Evolutionary conservation across 2,329 filamentous ascomycete species (phyloP), one percentile per base, ranked within the genome.

Genomic region (Arthrobotrys iridis): DNA sequence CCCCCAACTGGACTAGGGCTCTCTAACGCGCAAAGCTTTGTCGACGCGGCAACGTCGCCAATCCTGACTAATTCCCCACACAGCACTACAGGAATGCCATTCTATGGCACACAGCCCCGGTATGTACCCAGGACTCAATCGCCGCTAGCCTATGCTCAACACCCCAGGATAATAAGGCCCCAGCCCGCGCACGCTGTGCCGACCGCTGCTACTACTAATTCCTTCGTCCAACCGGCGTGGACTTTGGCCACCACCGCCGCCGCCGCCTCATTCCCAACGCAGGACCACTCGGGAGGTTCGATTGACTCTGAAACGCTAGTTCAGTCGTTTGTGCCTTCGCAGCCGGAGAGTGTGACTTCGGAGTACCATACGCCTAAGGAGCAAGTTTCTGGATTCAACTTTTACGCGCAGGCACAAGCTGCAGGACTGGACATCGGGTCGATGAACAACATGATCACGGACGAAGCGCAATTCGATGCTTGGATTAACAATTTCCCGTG

Each of bases 321-420:
- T 20, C 46, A 57, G 24, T 30, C 57, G 18, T 66, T 58, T 52
- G 59, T n/a, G 37, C 24, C 40, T 2, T 37, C 62, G 30, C 68
- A 65, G 10, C 50, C 50, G 37, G 60, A 74, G 28, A 30, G 55
- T n/a, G 40, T 58, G 7, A 48, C 50, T 26, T 41, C 62, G n/a
- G 68, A 66, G 50, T 74, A 74, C 15, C 52, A 60, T 30, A 67
- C 63, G 13, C 71, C 71, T n/a, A 58, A 43, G 30, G 71, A 75
- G 37, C 35, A 75, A 59, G 22, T 41, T 18, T 35, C 65, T 62
- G 65, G 43, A 60, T 52, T 62, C 11, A 55, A 37, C 15, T 55
- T 70, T 30, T 57, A 15, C 20, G 22, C 55, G 18, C 55, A 60
- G 26, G 15, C 57, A 11, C 57, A 63, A 50, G 33, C 43, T 24